Evolutionary conservation across 768 basidiomycete species (phyloP).

Genomic region (button mushroom (Agaricus bisporus)): DNA sequence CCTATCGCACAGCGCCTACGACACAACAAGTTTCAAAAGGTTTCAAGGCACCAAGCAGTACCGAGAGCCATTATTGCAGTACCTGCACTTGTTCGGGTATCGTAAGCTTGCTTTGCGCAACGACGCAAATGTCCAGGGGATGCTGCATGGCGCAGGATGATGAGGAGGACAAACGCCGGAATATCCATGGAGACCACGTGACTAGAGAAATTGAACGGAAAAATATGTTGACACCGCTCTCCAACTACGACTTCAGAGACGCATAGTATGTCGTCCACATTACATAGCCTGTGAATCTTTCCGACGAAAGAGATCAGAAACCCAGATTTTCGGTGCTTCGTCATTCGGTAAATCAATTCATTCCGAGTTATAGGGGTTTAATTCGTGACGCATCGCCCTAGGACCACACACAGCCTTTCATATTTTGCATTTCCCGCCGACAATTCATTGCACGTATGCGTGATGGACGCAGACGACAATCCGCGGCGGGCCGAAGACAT

Average conservation of each 20-base stretch:
- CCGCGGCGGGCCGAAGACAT: conserved; percentile 1
- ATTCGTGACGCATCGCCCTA: background rate
- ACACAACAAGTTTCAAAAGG: too few species aligned
- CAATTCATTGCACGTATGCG: background rate
- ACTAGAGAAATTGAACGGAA: background rate
- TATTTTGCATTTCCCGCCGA: too few species aligned
- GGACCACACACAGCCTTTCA: background rate
- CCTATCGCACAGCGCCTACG: too few species aligned
- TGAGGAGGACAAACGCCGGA: background rate
- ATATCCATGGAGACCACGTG: background rate
- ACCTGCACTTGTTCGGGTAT: too few species aligned
- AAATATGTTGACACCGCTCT: background rate
- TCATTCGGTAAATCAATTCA: too few species aligned
- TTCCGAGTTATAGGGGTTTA: too few species aligned
- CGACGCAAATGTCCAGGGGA: too few species aligned
- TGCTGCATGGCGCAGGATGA: too few species aligned
- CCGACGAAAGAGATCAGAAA: background rate
- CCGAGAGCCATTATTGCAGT: too few species aligned
- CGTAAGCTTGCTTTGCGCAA: too few species aligned
- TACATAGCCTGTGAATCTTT: background rate
- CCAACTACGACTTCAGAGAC: background rate
- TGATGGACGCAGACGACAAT: background rate
- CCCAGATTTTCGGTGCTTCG: too few species aligned
- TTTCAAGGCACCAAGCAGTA: too few species aligned
- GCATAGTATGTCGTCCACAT: background rate